Conservation (phyloP, 2,329 filamentous ascomycete genomes). For the Alternaria rosae region DNA sequence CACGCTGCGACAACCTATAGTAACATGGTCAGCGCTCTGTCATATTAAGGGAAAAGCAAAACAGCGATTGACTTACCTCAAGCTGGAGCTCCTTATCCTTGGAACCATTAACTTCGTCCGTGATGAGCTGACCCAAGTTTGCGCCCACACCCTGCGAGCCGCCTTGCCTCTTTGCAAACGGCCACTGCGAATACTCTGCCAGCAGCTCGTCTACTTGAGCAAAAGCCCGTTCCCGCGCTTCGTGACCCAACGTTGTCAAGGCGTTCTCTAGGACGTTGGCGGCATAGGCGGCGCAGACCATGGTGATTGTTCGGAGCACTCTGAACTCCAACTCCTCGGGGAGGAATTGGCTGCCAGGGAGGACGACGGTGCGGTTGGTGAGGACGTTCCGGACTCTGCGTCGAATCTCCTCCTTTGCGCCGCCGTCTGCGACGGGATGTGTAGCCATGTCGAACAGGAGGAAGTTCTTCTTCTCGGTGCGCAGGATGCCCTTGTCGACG, state of each 20-base stretch:
- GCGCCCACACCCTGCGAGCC: conserved; percentile 86
- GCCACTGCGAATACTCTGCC: conserved; percentile 97
- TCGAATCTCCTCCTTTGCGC: conserved; percentile 96
- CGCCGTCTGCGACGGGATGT: conserved; percentile 93
- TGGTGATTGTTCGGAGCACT: conserved; percentile 87
- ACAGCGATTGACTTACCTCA: conserved; percentile 70
- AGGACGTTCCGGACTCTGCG: conserved; percentile 90
- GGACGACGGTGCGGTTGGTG: conserved; percentile 91
- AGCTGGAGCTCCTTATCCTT: conserved; percentile 97
- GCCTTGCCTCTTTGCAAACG: conserved; percentile 81
- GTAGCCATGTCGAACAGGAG: conserved; percentile 99
- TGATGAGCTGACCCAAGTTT: conserved; percentile 86
- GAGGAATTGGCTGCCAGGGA: conserved; percentile 85
- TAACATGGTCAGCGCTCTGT: conserved; percentile 28
- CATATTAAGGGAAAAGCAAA: not conserved
- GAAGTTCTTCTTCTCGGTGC: conserved; percentile 99
- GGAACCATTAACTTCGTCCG: conserved; percentile 82
- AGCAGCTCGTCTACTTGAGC: conserved; percentile 96
- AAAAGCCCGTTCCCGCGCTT: conserved; percentile 92
- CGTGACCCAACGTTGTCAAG: conserved; percentile 90
- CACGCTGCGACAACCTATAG: conserved; percentile 84
- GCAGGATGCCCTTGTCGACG: conserved; percentile 97
- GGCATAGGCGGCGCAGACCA: conserved; percentile 98
- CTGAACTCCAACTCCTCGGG: conserved; percentile 95
- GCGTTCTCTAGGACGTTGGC: conserved; percentile 98